Conservation (phyloP, 805 yeast species). For the Kregervanrija fluxuum region DNA sequence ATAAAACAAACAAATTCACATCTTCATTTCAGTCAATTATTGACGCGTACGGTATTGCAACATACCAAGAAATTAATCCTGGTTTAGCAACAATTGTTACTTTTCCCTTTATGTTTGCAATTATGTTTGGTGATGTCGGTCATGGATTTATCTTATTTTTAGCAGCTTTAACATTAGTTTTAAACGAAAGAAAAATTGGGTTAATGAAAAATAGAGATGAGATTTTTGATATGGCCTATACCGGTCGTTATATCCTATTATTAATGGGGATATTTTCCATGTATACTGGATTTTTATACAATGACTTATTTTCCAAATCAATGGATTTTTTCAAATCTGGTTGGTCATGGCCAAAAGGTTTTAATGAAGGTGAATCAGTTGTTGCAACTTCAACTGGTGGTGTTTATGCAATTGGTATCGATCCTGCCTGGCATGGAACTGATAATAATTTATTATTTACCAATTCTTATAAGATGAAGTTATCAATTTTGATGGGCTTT, state of each 20-base stretch:
- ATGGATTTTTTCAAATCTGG: conserved; percentile 63
- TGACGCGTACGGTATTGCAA: conserved; percentile 74
- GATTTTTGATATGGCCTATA: conserved; percentile 69
- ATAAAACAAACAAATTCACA: conserved; percentile 63
- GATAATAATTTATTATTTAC: conserved; percentile 64
- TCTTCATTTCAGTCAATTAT: conserved; percentile 61
- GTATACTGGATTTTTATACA: conserved; percentile 68
- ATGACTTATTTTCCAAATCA: conserved; percentile 64
- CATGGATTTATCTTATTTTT: conserved; percentile 61
- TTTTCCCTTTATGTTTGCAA: conserved; percentile 77
- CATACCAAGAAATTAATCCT: conserved; percentile 69
- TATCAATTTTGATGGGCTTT: conserved; percentile 70
- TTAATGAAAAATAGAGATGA: conserved; percentile 56
- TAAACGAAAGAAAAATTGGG: conserved; percentile 45
- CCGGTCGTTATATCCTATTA: conserved; percentile 61
- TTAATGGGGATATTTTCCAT: conserved; percentile 69
- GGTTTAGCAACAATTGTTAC: conserved; percentile 70
- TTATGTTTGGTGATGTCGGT: conserved; percentile 79
- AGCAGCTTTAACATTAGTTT: conserved; percentile 48
- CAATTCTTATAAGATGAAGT: conserved; percentile 71
- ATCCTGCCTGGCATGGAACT: conserved; percentile 75
- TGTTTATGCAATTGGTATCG: conserved; percentile 57
- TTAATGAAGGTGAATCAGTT: conserved; percentile 42
- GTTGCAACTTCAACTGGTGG: conserved; percentile 39
- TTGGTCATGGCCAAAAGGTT: conserved; percentile 57